Conservation (phyloP, 768 basidiomycete genomes). For the Rubroboletus satanas region DNA sequence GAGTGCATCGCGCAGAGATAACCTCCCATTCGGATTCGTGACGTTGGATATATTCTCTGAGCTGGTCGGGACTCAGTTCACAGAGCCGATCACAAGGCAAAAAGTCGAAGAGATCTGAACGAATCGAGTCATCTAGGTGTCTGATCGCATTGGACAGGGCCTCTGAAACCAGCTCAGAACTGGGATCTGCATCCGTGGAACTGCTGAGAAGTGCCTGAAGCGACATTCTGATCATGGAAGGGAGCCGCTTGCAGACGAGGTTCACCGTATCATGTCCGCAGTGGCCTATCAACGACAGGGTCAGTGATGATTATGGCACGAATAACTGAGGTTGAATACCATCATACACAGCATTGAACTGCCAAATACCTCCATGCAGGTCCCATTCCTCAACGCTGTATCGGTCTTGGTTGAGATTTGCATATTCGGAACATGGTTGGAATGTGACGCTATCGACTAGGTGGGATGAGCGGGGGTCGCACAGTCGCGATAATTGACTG, state of each 20-base stretch:
- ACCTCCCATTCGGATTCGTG: slow-evolving; percentile 36
- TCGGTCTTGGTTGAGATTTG: slow-evolving; percentile 40
- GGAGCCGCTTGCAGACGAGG: slow-evolving; percentile 39
- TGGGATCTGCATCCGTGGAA: slow-evolving; percentile 15
- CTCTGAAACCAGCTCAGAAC: slow-evolving; percentile 36
- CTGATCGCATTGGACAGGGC: slow-evolving; percentile 37
- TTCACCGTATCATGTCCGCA: slow-evolving; percentile 47
- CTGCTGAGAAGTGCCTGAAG: slow-evolving; percentile 35
- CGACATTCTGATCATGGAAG: slow-evolving; percentile 37
- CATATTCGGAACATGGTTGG: slow-evolving; percentile 39
- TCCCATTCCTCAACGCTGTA: slow-evolving; percentile 39
- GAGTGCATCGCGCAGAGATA: slow-evolving; percentile 31
- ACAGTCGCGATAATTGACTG: slow-evolving; percentile 37
- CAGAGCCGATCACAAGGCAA: slow-evolving; percentile 36
- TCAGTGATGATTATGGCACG: slow-evolving; percentile 28
- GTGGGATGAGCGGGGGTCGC: slow-evolving; percentile 33
- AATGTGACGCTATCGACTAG: slow-evolving; percentile 40
- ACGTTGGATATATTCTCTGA: slow-evolving; percentile 39
- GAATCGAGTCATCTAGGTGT: slow-evolving; percentile 41
- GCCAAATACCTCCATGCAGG: slow-evolving; percentile 39
- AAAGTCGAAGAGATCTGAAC: slow-evolving; percentile 41
- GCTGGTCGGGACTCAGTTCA: slow-evolving; percentile 37
- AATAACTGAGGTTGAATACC: slow-evolving; percentile 22
- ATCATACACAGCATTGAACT: slow-evolving; percentile 45
- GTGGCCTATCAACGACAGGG: slow-evolving; percentile 36